phyloP scores from a whole-genome alignment of 2,329 filamentous ascomycete genomes.

The Catunica adiposa region DNA sequence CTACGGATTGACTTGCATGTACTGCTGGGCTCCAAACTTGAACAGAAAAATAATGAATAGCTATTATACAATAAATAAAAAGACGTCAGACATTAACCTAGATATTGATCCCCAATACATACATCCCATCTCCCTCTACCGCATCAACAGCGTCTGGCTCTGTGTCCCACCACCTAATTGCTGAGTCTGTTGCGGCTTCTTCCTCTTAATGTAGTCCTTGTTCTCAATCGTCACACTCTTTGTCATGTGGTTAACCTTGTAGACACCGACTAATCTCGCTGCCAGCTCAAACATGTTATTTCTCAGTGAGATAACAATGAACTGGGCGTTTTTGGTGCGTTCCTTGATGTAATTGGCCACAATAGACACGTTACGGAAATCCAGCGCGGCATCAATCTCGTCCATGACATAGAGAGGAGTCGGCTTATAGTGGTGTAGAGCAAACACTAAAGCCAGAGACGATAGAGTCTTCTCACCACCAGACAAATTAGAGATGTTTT shows the following conservation, averaged over 20 bases:
- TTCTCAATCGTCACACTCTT: conserved; percentile 86
- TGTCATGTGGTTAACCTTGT: conserved; percentile 99
- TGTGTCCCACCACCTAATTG: neutral
- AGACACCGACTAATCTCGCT: conserved; percentile 86
- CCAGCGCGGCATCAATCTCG: conserved; percentile 93
- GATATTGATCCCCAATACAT: neutral
- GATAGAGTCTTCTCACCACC: conserved; percentile 96
- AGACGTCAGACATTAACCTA: neutral
- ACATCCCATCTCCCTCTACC: neutral
- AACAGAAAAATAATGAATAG: too few relatives aligned
- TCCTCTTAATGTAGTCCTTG: conserved; percentile 48
- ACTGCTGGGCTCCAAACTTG: too few relatives aligned
- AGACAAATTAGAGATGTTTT: conserved; percentile 91
- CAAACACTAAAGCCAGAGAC: conserved; percentile 89
- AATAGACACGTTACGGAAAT: conserved; percentile 96
- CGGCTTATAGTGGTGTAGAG: conserved; percentile 92
- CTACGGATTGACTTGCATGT: too few relatives aligned
- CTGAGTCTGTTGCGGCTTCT: conserved; percentile 20
- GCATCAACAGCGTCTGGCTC: conserved; percentile 5
- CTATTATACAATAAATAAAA: neutral
- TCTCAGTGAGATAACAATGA: conserved; percentile 90
- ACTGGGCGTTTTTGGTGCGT: conserved; percentile 96
- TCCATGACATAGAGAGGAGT: conserved; percentile 99
- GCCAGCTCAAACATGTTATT: conserved; percentile 99
- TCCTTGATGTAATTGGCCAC: conserved; percentile 99